Percentiles rank a stretch among this genome's conserved stretches.
phyloP scores from a whole-genome alignment of 2,329 filamentous ascomycete genomes.

The Trichoderma cornu-damae region DNA sequence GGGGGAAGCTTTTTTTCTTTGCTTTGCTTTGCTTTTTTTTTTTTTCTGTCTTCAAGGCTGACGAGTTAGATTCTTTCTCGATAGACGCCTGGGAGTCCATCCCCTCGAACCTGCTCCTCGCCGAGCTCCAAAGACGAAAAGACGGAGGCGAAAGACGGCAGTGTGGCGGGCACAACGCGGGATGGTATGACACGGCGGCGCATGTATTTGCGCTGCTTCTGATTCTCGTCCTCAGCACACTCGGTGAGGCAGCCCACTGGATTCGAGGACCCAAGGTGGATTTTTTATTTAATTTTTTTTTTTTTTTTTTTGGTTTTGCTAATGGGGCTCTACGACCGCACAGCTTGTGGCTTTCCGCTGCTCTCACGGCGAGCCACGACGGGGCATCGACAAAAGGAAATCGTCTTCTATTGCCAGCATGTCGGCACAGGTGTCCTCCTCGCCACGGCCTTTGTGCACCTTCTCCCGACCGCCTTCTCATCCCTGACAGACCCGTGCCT shows the following conservation, averaged over 20 bases:
- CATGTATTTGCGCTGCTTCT: conserved; percentile 65
- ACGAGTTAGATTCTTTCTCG: background rate
- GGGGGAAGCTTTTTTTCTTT: too few species aligned
- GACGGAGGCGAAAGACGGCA: conserved; percentile 40
- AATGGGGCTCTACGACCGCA: background rate
- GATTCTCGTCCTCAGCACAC: conserved; percentile 57
- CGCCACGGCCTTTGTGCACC: conserved; percentile 78
- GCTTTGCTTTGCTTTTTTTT: too few species aligned
- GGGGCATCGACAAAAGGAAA: conserved; percentile 52
- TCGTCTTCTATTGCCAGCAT: conserved; percentile 65
- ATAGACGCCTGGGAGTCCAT: conserved; percentile 41
- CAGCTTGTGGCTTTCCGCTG: conserved; percentile 62
- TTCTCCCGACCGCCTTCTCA: conserved; percentile 62
- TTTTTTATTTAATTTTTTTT: too few species aligned
- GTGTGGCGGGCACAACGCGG: conserved; percentile 49
- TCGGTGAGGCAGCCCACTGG: conserved; percentile 38
- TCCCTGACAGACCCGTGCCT: conserved; percentile 67
- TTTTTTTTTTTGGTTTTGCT: too few species aligned
- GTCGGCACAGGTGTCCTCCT: conserved; percentile 82
- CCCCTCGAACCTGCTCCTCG: conserved; percentile 47
- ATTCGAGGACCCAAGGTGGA: too few species aligned
- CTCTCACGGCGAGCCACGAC: conserved; percentile 55
- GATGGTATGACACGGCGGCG: conserved; percentile 59
- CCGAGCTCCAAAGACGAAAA: conserved; percentile 48
- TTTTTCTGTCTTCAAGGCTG: too few species aligned